Base-by-base conservation (phyloP, 805 yeast genomes). In the Starmerella sirachaensis region DNA sequence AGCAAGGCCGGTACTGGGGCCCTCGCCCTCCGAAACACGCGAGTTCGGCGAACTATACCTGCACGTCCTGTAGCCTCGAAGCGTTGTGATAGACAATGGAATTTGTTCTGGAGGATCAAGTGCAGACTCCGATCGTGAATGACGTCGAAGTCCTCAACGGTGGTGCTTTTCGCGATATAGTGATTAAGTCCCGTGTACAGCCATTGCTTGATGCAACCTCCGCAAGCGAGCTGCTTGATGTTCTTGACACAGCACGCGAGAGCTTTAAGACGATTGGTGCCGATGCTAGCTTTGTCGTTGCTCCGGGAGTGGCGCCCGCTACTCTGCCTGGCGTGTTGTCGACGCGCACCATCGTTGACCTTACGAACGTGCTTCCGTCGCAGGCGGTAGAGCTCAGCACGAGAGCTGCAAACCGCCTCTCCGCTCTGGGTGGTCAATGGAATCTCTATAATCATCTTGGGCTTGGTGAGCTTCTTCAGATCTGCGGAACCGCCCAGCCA, bases 101-200 rank as follows among this genome's bases (percentile, higher is more conserved):
- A 35, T 31, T 42, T 29, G 25, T 18, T 18, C 21, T 54, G 33
- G 55, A 44, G 33, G 43, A 45, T 31, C 59, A 57, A 33, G 30
- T 46, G 17, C 32, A 48, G 35, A 49, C 42, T 34, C 57, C 55
- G n/a, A 49, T 55, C 32, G 23, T 37, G 19, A 47, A 54, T 38
- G 42, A 41, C 31, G 53, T 53, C 21, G 54, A 52, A 36, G 53
- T 51, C n/a, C 50, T 55, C 16, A 33, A 46, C 27, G 58, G 59
- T 14, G 48, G 39, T 16, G 40, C 47, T 7, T 45, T 47, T 34
- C 48, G 57, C 14, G 52, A 52, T 22, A 38, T 39, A 18, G 46
- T 57, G 13, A 43, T 57, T 30, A 34, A 33, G 36, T 38, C 45
- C 9, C 59, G 58, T 16, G 33, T 57, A 26, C 41, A 45, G 31